phyloP scores from a whole-genome alignment of 306 rosid species.

The Medicago arabica region DNA sequence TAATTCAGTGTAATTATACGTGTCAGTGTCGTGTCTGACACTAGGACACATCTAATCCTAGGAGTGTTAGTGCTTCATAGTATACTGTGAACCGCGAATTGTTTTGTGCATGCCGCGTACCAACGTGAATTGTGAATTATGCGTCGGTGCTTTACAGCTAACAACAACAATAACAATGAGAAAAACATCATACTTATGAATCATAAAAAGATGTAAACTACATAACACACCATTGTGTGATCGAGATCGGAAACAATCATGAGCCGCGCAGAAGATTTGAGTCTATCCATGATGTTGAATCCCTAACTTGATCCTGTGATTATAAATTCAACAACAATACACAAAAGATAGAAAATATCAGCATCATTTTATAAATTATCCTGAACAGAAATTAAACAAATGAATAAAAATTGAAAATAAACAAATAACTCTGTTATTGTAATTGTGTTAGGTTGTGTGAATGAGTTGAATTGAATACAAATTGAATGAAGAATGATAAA shows the following conservation, averaged over 20 bases:
- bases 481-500: neutral
- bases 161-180: slow-evolving; percentile 9
- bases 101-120: too few relatives aligned
- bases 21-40: too few relatives aligned
- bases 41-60: too few relatives aligned
- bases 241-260: slow-evolving; percentile 99
- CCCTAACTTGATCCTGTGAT: slow-evolving; percentile 44
- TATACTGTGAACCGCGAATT: too few relatives aligned
- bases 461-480: neutral
- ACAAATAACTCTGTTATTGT: neutral
- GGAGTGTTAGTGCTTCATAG: too few relatives aligned
- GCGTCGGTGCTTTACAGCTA: neutral
- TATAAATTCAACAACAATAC: neutral
- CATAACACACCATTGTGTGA: slow-evolving; percentile 81
- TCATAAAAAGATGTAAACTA: slow-evolving; percentile 2
- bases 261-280: slow-evolving; percentile 65
- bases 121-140: too few relatives aligned
- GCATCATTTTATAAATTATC: too few relatives aligned
- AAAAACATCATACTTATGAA: neutral
- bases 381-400: too few relatives aligned
- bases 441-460: neutral
- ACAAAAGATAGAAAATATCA: too few relatives aligned
- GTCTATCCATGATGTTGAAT: slow-evolving; percentile 67
- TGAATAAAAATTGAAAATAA: slow-evolving; percentile 25
- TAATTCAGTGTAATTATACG: too few relatives aligned